A percentile compares a stretch with the other conserved stretches of the same genome.
Evolutionary conservation across 148 eudicot genomes (phyloP).

Genomic region (Tetragonia tetragonoides): DNA sequence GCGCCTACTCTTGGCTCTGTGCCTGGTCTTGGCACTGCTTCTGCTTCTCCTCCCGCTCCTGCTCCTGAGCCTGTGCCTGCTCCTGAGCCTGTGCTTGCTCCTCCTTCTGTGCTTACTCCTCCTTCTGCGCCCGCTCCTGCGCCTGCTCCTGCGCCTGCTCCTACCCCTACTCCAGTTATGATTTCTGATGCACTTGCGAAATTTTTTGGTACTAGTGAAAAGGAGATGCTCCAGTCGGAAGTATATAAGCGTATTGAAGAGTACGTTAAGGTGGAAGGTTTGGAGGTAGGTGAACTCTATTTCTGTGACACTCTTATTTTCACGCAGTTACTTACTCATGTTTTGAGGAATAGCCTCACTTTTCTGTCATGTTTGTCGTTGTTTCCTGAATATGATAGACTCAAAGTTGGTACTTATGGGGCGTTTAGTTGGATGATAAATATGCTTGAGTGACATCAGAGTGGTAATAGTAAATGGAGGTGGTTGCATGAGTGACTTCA

Average conservation of each 20-base stretch:
- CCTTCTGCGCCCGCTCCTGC: not conserved
- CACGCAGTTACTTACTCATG: not conserved
- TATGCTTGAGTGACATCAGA: no score
- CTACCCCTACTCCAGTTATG: slow-evolving; percentile 22
- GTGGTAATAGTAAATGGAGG: no score
- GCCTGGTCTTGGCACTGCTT: not conserved
- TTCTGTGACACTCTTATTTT: not conserved
- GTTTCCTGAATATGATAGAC: no score
- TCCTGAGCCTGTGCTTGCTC: not conserved
- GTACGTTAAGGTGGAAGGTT: slow-evolving; percentile 39
- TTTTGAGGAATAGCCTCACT: not conserved
- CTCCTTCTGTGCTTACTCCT: not conserved
- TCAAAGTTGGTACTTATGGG: no score
- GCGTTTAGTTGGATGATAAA: no score
- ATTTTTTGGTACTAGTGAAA: slow-evolving; percentile 37
- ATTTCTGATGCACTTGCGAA: slow-evolving; percentile 50
- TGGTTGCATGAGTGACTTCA: no score
- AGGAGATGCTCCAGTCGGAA: slow-evolving; percentile 43
- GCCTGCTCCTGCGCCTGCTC: not conserved
- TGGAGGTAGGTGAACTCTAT: slow-evolving; percentile 38
- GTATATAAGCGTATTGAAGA: slow-evolving; percentile 38
- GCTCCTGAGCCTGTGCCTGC: slow-evolving; percentile 9
- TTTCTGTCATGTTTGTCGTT: no score
- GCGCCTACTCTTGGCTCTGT: not conserved
- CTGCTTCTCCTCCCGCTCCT: not conserved